These are phyloP conservation scores for Gnomoniopsis smithogilvyi DNA, from an alignment of 2,329 filamentous ascomycete genomes.

Conservation along the genomic window DNA sequence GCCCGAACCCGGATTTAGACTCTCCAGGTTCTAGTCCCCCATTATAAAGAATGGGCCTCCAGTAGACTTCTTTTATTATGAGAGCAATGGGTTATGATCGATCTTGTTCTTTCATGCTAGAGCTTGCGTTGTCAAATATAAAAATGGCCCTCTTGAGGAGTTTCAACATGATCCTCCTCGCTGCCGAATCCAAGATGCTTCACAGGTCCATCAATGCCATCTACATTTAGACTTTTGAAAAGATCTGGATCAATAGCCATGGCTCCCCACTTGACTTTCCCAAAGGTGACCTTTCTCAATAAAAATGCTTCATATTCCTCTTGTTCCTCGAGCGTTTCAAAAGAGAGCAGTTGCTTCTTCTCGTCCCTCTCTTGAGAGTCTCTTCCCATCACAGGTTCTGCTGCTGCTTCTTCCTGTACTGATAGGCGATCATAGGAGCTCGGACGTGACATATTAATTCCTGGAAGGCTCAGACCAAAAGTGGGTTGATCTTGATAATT, in stretches of 20 bases:
- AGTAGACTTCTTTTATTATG: too few species aligned
- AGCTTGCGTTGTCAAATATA: background rate
- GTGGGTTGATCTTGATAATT: too few species aligned
- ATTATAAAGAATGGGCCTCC: too few species aligned
- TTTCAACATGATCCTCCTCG: background rate
- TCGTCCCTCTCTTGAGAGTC: background rate
- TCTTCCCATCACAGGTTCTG: background rate
- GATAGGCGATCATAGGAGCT: background rate
- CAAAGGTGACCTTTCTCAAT: background rate
- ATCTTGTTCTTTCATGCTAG: too few species aligned
- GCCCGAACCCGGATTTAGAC: too few species aligned
- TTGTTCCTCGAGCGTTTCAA: background rate
- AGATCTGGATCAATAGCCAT: background rate
- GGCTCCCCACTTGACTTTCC: background rate
- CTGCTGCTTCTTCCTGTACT: background rate
- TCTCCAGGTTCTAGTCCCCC: too few species aligned
- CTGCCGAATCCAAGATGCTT: background rate
- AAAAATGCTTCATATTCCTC: background rate
- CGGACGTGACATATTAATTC: background rate
- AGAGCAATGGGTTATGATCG: too few species aligned
- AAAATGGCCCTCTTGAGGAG: background rate
- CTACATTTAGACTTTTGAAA: background rate
- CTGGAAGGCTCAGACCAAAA: background rate
- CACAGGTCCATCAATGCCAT: background rate
- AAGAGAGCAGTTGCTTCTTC: background rate